Conservation (phyloP, 2,329 filamentous ascomycete species). For the Plectosphaerella sp. region DNA sequence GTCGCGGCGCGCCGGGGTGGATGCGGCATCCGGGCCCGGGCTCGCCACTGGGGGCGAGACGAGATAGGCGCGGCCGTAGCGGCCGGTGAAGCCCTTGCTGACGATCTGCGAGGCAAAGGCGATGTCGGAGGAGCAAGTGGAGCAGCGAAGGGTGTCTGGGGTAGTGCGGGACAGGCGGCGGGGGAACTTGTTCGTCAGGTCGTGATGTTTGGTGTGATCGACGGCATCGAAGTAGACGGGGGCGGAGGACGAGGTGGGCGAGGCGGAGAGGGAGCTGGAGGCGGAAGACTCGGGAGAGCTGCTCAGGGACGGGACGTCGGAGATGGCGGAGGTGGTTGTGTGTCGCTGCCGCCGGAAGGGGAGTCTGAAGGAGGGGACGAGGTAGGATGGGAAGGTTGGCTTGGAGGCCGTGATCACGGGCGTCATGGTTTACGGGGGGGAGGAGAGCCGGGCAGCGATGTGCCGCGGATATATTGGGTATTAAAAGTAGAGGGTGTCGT, state of each 20-base stretch:
- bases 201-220: background rate
- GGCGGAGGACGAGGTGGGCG: constrained; percentile 11
- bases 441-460: background rate
- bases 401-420: constrained; percentile 31
- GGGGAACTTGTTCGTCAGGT: background rate
- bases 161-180: constrained; percentile 34
- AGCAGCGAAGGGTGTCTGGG: constrained; percentile 55
- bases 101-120: constrained; percentile 58
- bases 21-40: background rate
- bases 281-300: constrained; percentile 30
- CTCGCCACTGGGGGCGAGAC: constrained; percentile 28
- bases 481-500: background rate
- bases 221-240: constrained; percentile 15
- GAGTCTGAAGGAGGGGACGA: constrained; percentile 46
- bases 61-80: constrained; percentile 60
- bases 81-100: constrained; percentile 62
- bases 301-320: constrained; percentile 24
- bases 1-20: constrained; percentile 12
- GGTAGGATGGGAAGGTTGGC: constrained; percentile 44
- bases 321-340: constrained; percentile 19
- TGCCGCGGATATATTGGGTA: background rate
- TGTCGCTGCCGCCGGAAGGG: constrained; percentile 38
- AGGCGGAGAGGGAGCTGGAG: constrained; percentile 14
- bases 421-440: constrained; percentile 4
- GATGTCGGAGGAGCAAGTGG: constrained; percentile 55